Percentiles rank a stretch among this genome's conserved stretches.
These are phyloP conservation scores for Metschnikowia henanensis DNA, from an alignment of 805 yeast genomes.

Conservation along the genomic window DNA sequence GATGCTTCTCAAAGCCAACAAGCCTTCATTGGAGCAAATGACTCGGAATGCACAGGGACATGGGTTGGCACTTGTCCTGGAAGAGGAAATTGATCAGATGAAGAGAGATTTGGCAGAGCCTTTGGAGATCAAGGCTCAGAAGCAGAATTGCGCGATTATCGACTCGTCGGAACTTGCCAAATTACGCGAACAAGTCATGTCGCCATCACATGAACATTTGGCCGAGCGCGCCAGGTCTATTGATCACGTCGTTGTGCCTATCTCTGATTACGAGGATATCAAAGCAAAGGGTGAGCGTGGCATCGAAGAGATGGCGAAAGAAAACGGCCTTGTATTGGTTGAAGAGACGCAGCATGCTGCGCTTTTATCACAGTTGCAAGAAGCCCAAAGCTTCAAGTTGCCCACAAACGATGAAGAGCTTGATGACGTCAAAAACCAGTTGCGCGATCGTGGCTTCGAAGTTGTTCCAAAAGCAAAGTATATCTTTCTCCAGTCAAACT, in stretches of 20 bases:
- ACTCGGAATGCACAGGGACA: conserved; percentile 24
- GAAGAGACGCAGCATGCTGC: conserved; percentile 1
- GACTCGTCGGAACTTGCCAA: conserved; percentile 3
- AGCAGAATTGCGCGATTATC: conserved; percentile 5
- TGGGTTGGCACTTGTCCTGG: conserved; percentile 29
- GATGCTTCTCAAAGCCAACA: conserved; percentile 19
- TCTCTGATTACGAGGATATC: conserved; percentile 7
- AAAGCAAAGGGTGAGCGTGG: conserved; percentile 1
- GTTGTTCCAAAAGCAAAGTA: conserved; percentile 8
- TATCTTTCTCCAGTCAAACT: conserved; percentile 2
- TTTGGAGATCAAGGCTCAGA: conserved; percentile 10
- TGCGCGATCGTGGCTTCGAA: conserved; percentile 10
- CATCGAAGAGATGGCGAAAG: conserved; percentile 2
- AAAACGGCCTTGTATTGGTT: conserved; percentile 7
- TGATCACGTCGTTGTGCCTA: conserved; percentile 4
- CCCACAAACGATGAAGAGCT: conserved; percentile 6
- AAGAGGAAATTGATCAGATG: conserved; percentile 24
- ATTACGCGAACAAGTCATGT: conserved; percentile 1
- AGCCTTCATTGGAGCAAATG: conserved; percentile 29
- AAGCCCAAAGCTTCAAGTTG: conserved; percentile 1
- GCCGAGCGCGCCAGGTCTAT: conserved; percentile 1
- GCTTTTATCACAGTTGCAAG: conserved; percentile 3
- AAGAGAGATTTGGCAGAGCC: conserved; percentile 9
- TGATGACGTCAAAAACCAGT: conserved; percentile 4
- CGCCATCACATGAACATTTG: conserved; percentile 8